Percentiles rank a stretch among this genome's conserved stretches.
These are phyloP conservation scores for Cucurbita pepo DNA, from an alignment of 306 rosid genomes.

Conservation along the genomic window DNA sequence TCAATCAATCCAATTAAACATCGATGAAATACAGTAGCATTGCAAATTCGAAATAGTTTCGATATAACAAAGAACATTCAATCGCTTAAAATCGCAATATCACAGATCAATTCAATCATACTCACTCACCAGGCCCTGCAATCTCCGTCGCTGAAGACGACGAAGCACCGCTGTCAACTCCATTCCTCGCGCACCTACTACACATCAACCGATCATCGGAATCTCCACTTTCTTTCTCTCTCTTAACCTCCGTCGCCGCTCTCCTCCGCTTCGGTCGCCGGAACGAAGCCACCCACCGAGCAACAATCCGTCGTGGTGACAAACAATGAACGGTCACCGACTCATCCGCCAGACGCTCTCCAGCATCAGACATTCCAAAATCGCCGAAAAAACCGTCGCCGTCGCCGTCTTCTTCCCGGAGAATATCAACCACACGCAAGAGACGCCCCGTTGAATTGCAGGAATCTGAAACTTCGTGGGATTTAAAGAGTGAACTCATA, in stretches of 20 bases:
- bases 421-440: conserved; percentile 47
- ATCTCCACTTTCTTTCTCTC: conserved; percentile 3
- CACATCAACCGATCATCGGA: background rate
- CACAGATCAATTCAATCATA: background rate
- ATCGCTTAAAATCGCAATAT: background rate
- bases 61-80: background rate
- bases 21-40: background rate
- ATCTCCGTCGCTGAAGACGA: conserved; percentile 5
- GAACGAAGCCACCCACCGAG: conserved; percentile 31
- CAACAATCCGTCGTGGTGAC: conserved; percentile 34
- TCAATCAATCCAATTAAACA: background rate
- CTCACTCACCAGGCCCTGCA: conserved; percentile 27
- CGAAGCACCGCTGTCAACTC: conserved; percentile 1
- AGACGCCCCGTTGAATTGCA: conserved; percentile 8
- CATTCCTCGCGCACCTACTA: conserved; percentile 12
- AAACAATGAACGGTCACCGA: conserved; percentile 16
- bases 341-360: background rate
- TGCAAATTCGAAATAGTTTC: background rate
- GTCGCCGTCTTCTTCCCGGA: conserved; percentile 17
- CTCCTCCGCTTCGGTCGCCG: conserved; percentile 16
- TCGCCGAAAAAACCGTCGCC: conserved; percentile 1
- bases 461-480: background rate
- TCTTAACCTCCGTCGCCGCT: conserved; percentile 2
- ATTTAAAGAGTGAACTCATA: conserved; percentile 16
- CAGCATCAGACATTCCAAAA: conserved; percentile 20